phyloP scores from a whole-genome alignment of 192 early-diverging fungal genomes.

The Rhizophagus sp. region DNA sequence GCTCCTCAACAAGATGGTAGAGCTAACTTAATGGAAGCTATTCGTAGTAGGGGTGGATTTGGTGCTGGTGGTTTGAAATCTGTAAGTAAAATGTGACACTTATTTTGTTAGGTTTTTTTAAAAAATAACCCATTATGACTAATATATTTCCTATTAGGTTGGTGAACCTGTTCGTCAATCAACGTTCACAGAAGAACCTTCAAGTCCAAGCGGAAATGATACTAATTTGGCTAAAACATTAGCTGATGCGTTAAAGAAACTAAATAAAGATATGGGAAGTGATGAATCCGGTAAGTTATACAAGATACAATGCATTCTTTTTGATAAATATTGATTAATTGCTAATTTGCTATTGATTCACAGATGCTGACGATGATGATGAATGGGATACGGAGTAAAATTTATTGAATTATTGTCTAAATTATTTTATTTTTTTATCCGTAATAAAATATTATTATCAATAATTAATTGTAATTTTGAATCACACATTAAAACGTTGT shows the following conservation, averaged over 20 bases:
- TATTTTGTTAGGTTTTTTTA: neutral
- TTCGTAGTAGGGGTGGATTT: conserved; percentile 51
- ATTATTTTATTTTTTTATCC: too few species aligned
- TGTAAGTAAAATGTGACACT: conserved; percentile 1
- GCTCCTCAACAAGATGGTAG: conserved; percentile 31
- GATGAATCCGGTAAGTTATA: conserved; percentile 13
- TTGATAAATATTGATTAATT: neutral
- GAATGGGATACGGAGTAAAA: conserved; percentile 16
- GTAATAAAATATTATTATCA: too few species aligned
- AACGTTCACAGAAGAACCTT: neutral
- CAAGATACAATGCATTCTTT: neutral
- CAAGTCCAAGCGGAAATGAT: neutral
- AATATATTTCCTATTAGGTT: neutral
- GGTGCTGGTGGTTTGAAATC: conserved; percentile 14
- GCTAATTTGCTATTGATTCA: neutral
- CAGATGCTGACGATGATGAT: conserved; percentile 14
- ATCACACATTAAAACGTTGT: too few species aligned
- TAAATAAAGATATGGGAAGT: neutral
- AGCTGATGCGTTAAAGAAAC: conserved; percentile 7
- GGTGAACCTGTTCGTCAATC: neutral
- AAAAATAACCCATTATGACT: neutral
- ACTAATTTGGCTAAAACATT: neutral
- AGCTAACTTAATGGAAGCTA: conserved; percentile 48
- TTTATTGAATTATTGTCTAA: too few species aligned
- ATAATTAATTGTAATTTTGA: too few species aligned